phyloP scores from a whole-genome alignment of 305 asterid species.

The Fraxinus nigra region DNA sequence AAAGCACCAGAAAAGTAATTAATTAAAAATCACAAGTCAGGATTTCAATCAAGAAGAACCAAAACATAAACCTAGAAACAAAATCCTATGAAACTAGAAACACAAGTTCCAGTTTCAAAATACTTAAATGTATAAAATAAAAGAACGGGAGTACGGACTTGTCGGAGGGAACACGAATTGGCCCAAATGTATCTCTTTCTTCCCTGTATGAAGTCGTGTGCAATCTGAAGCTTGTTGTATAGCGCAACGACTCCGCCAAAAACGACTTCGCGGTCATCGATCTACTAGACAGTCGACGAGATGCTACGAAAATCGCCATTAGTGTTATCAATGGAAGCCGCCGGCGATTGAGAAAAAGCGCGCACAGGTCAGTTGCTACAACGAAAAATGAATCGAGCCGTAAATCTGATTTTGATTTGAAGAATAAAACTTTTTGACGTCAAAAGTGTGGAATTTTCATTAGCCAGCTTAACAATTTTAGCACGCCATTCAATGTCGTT shows the following conservation, averaged over 20 bases:
- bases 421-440: not conserved
- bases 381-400: not conserved
- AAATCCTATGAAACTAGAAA: not conserved
- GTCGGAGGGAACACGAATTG: conserved; percentile 78
- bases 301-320: conserved; percentile 59
- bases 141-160: conserved; percentile 41
- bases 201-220: conserved; percentile 70
- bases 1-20: not conserved
- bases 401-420: conserved; percentile 17
- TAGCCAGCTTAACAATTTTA: not conserved
- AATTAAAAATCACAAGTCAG: not conserved
- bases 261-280: conserved; percentile 24
- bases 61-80: not conserved
- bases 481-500: not conserved
- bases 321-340: conserved; percentile 19
- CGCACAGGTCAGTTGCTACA: not conserved
- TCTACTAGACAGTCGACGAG: conserved; percentile 59
- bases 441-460: not conserved
- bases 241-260: conserved; percentile 21
- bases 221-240: conserved; percentile 49
- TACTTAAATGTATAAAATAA: not conserved
- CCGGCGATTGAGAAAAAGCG: conserved; percentile 8
- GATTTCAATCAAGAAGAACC: not conserved
- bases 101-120: not conserved
- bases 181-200: conserved; percentile 90